These are phyloP conservation scores for Alternaria angustiovoidea DNA, from an alignment of 2,329 filamentous ascomycete species.

Conservation along the genomic window DNA sequence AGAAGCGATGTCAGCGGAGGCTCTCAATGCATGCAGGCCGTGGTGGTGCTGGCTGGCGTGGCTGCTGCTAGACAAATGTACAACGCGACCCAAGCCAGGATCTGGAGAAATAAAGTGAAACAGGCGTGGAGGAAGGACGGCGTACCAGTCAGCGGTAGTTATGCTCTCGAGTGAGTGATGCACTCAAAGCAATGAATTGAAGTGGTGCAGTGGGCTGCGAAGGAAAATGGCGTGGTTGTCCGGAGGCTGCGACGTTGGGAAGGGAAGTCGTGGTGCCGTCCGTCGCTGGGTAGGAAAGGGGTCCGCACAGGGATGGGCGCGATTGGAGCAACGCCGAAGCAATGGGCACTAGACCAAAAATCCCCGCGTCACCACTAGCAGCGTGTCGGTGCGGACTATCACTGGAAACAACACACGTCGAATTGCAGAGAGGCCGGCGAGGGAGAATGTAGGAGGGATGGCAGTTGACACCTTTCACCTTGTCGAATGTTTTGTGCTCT, in stretches of 20 bases:
- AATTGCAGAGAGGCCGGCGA: conserved; percentile 3
- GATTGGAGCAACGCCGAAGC: conserved; percentile 47
- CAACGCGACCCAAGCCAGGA: conserved; percentile 45
- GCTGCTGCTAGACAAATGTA: conserved; percentile 39
- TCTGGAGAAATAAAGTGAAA: conserved; percentile 46
- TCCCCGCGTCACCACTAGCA: conserved; percentile 33
- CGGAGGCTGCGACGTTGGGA: conserved; percentile 43
- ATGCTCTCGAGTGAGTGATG: conserved; percentile 47
- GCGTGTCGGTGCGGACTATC: conserved; percentile 11
- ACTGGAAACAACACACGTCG: conserved; percentile 7
- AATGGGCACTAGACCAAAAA: conserved; percentile 46
- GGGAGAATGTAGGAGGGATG: conserved; percentile 12
- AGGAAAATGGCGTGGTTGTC: conserved; percentile 39
- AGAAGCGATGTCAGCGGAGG: conserved; percentile 33
- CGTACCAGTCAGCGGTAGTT: conserved; percentile 50
- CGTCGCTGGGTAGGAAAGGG: conserved; percentile 46
- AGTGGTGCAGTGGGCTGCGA: conserved; percentile 31
- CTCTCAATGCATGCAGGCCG: conserved; percentile 12
- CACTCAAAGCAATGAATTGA: conserved; percentile 44
- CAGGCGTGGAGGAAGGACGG: conserved; percentile 28
- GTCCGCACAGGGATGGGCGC: conserved; percentile 43
- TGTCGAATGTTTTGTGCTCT: conserved; percentile 22
- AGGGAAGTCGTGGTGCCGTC: conserved; percentile 48
- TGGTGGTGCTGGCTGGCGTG: conserved; percentile 26
- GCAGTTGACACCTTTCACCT: conserved; percentile 37